Base-by-base conservation (phyloP, 768 basidiomycete species). In the Suillus luteus region DNA sequence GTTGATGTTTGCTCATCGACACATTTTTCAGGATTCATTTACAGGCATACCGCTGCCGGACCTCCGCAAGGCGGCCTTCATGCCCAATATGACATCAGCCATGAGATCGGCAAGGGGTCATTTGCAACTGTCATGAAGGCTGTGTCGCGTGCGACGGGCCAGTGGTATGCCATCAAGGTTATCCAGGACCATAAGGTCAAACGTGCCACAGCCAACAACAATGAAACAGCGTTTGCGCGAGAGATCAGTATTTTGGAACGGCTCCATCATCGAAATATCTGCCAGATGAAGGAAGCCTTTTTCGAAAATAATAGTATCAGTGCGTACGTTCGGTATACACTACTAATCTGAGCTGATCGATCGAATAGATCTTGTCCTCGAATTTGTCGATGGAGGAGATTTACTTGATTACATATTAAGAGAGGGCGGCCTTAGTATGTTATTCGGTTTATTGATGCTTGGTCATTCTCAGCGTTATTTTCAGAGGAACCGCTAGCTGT, bases 121-220 rank as follows among this genome's bases (percentile, higher is more conserved):
- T 99, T 97, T 72, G 96, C 95, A 5, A 90, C 89, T 11, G 96
- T 98, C 22, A 85, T 89, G 79, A 92, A 90, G 73, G 95, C 92
- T 1, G 80, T 95, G 52, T 83, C 87, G 68, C 85, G 87, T 11
- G 74, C 76, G 24, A 90, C 89, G 12, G 93, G 93, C 12, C 77
- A 84, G 62, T 87, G 87, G 82, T 89, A 85, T 66, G 96, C 96
- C 0, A 87, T 96, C 75, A 99, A 99, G 80, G 89, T 94, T 80
- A 93, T 96, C 64, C 82, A 87, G 49, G 80, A 73, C 14, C 78
- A 64, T 67, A 79, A 81, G 79, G 79, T 82, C 62, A 80, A 77
- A 62, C 80, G 79, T 31, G 71, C 73, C 7, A 72, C 72, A 54
- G 74, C 75, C 6, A 70, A 72, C 55, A 73, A 68, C 41, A 72